Conservation (phyloP, 495 filamentous ascomycete species). For the Penicillium macrosclerotiorum region DNA sequence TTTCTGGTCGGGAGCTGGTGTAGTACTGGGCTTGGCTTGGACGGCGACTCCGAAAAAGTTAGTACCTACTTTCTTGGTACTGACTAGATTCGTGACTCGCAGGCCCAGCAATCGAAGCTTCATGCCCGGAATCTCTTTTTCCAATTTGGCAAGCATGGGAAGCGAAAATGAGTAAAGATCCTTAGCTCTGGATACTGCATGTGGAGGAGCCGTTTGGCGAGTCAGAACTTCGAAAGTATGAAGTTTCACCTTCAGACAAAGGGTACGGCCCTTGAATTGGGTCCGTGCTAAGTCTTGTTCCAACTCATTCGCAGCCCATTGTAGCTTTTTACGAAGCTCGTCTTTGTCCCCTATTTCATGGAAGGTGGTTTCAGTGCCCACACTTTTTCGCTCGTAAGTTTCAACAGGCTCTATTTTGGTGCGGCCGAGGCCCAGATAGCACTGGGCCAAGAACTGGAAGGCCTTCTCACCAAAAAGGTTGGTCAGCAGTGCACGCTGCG, state of each 20-base stretch:
- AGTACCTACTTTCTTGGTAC: constrained; percentile 70
- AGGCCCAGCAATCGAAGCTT: constrained; percentile 86
- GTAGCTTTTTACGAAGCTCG: constrained; percentile 74
- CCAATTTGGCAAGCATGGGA: constrained; percentile 82
- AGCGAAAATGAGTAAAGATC: constrained; percentile 80
- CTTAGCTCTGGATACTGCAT: constrained; percentile 67
- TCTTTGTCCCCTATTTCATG: constrained; percentile 68
- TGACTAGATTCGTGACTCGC: constrained; percentile 81
- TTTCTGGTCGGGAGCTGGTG: background rate
- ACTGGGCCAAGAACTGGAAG: constrained; percentile 78
- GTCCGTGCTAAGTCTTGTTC: constrained; percentile 80
- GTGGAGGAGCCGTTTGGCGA: constrained; percentile 71
- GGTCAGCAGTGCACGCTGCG: constrained; percentile 65
- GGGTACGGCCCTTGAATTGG: constrained; percentile 82
- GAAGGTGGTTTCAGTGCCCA: constrained; percentile 93
- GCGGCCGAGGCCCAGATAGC: constrained; percentile 84
- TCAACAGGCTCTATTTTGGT: constrained; percentile 85
- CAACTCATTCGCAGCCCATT: constrained; percentile 77
- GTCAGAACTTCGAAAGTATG: constrained; percentile 92
- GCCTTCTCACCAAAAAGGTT: constrained; percentile 89
- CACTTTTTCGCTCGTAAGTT: constrained; percentile 87
- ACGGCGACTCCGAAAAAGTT: constrained; percentile 72
- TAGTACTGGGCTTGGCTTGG: constrained; percentile 15
- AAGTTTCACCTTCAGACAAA: constrained; percentile 90
- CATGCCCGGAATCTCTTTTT: constrained; percentile 79